Percentiles rank a stretch among this genome's conserved stretches.
These are phyloP conservation scores for Clathrus columnatus DNA, from an alignment of 768 basidiomycete species.

Conservation along the genomic window DNA sequence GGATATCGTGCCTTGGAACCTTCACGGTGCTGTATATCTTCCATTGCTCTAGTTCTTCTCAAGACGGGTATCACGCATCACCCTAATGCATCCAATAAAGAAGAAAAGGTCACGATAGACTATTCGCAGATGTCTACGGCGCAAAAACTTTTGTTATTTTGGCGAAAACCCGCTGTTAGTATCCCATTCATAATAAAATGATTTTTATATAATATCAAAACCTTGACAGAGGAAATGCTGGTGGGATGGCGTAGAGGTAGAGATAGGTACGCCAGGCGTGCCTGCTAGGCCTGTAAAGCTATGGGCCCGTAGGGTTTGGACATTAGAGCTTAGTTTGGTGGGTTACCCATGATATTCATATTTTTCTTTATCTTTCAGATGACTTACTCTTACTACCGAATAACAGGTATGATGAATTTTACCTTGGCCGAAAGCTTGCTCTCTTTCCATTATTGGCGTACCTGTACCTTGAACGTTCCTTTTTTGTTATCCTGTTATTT, in stretches of 20 bases:
- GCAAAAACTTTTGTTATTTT: slow-evolving; percentile 93
- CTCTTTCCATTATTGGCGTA: no score
- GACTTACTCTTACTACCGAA: neutral
- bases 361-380: neutral
- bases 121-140: slow-evolving; percentile 93
- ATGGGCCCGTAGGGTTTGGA: slow-evolving; percentile 98
- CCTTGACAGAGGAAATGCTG: slow-evolving; percentile 86
- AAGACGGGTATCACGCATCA: slow-evolving; percentile 90
- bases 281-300: slow-evolving; percentile 62
- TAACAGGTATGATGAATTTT: neutral
- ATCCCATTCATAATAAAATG: slow-evolving; percentile 9
- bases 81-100: slow-evolving; percentile 39
- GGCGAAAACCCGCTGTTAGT: slow-evolving; percentile 98
- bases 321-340: slow-evolving; percentile 91
- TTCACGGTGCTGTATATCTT: slow-evolving; percentile 93
- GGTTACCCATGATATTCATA: slow-evolving; percentile 14
- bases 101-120: slow-evolving; percentile 74
- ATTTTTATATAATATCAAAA: neutral
- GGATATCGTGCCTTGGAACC: slow-evolving; percentile 95
- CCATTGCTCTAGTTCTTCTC: slow-evolving; percentile 91
- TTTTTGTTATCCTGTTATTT: neutral
- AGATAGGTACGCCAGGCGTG: slow-evolving; percentile 49
- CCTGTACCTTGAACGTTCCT: neutral
- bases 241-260: slow-evolving; percentile 97
- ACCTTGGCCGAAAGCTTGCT: no score